Conservation (phyloP, 192 early-diverging fungal species). For the Coemansia sp. region DNA sequence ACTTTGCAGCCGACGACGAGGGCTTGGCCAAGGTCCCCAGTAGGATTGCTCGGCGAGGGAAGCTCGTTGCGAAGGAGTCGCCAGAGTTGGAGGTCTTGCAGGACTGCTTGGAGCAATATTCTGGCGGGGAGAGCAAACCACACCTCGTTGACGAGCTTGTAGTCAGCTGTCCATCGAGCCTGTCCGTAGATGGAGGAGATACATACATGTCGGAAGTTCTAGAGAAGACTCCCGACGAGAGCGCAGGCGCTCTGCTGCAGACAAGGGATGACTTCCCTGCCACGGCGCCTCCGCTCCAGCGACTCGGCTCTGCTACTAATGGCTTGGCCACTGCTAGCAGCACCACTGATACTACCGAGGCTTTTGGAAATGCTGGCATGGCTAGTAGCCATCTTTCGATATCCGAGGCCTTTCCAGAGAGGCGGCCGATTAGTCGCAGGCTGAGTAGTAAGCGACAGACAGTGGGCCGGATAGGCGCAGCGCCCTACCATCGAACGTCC, state of each 20-base stretch:
- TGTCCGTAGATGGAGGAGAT: background rate
- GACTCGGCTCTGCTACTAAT: background rate
- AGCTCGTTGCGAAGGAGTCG: constrained; percentile 9
- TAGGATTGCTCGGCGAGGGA: background rate
- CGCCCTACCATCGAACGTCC: background rate
- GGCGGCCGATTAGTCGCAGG: constrained; percentile 37
- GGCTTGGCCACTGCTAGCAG: background rate
- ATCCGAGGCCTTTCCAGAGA: constrained; percentile 49
- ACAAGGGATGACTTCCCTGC: background rate
- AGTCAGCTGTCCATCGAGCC: background rate
- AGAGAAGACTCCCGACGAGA: constrained; percentile 1
- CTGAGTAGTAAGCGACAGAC: constrained; percentile 13
- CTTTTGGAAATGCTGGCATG: background rate
- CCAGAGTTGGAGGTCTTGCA: constrained; percentile 40
- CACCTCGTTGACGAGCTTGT: background rate
- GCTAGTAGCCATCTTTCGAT: constrained; percentile 22
- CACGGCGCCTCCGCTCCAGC: constrained; percentile 4
- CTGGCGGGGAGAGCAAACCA: constrained; percentile 13
- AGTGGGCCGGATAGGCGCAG: background rate
- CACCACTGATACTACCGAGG: background rate
- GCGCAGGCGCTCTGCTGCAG: constrained; percentile 6
- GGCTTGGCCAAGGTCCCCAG: background rate
- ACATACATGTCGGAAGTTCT: background rate
- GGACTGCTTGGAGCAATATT: constrained; percentile 34
- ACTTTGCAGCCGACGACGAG: constrained; percentile 31